Percentiles rank a stretch among this genome's conserved stretches.
Conservation (phyloP, 1,284 basidiomycete species). For the Rhodotorula sp. region DNA sequence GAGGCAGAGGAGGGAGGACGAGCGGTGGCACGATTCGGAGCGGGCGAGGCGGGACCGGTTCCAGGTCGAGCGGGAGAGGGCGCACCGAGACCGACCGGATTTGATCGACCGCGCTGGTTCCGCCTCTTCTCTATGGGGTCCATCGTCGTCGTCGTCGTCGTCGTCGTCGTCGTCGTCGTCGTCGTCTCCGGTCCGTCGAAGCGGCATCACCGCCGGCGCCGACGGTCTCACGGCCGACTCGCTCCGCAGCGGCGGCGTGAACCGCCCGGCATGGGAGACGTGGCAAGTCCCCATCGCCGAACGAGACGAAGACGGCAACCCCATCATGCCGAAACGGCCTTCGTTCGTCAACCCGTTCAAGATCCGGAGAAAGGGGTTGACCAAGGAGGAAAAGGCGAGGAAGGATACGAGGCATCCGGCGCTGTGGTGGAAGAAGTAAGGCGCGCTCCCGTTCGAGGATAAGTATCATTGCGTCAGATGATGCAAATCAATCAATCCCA, state of each 20-base stretch:
- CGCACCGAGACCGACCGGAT: neutral
- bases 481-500: neutral
- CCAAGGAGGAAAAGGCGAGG: slow-evolving; percentile 21
- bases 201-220: neutral
- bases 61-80: neutral
- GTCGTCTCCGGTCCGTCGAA: no score
- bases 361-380: slow-evolving; percentile 20
- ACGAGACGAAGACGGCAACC: neutral
- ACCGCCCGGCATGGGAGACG: neutral
- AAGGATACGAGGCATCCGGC: slow-evolving; percentile 26
- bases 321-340: slow-evolving; percentile 17
- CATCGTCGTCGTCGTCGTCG: neutral
- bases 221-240: neutral
- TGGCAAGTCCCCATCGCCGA: neutral
- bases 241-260: no score
- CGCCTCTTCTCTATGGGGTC: neutral
- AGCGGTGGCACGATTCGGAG: slow-evolving; percentile 1
- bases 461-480: neutral
- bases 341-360: slow-evolving; percentile 29
- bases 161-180: neutral
- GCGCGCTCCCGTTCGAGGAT: neutral
- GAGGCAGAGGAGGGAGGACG: slow-evolving; percentile 7
- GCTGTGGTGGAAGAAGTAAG: slow-evolving; percentile 22
- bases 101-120: neutral
- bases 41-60: neutral